These are phyloP conservation scores for Tolypocladium paradoxum DNA, from an alignment of 2,329 filamentous ascomycete genomes.

Conservation along the genomic window DNA sequence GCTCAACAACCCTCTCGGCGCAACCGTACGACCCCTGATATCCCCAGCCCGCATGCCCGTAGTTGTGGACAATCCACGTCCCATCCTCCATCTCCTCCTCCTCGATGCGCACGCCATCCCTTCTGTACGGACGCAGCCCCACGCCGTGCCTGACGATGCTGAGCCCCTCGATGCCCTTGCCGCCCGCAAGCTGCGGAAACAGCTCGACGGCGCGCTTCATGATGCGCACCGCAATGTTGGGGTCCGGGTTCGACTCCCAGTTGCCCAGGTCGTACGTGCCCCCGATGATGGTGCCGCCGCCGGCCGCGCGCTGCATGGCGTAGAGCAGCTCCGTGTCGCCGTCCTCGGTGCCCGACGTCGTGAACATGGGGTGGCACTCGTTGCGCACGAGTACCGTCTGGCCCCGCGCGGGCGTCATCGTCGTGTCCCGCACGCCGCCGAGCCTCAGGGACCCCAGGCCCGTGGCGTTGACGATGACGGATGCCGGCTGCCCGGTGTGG, in stretches of 20 bases:
- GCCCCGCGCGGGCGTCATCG: slow-evolving; percentile 65
- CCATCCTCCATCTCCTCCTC: slow-evolving; percentile 39
- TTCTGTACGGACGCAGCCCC: slow-evolving; percentile 65
- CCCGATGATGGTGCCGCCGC: slow-evolving; percentile 79
- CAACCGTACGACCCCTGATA: slow-evolving; percentile 63
- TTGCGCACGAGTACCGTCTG: slow-evolving; percentile 81
- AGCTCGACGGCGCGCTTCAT: slow-evolving; percentile 65
- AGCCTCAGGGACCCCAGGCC: slow-evolving; percentile 66
- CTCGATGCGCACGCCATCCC: slow-evolving; percentile 66
- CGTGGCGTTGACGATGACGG: slow-evolving; percentile 75
- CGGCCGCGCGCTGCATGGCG: slow-evolving; percentile 68
- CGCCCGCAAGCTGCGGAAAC: slow-evolving; percentile 51
- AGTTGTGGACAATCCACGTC: slow-evolving; percentile 65
- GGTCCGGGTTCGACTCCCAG: slow-evolving; percentile 72
- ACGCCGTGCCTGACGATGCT: slow-evolving; percentile 73
- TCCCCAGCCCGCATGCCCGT: slow-evolving; percentile 71
- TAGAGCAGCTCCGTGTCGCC: slow-evolving; percentile 64
- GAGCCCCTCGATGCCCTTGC: slow-evolving; percentile 61
- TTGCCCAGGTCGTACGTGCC: slow-evolving; percentile 71
- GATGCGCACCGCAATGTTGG: slow-evolving; percentile 69
- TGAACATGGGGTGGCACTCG: slow-evolving; percentile 58
- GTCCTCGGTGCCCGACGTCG: slow-evolving; percentile 63
- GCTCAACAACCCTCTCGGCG: slow-evolving; percentile 51
- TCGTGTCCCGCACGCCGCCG: slow-evolving; percentile 68
- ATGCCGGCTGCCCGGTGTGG: slow-evolving; percentile 46